phyloP scores from a whole-genome alignment of 2,329 filamentous ascomycete genomes.

The Raffaelea arxii region DNA sequence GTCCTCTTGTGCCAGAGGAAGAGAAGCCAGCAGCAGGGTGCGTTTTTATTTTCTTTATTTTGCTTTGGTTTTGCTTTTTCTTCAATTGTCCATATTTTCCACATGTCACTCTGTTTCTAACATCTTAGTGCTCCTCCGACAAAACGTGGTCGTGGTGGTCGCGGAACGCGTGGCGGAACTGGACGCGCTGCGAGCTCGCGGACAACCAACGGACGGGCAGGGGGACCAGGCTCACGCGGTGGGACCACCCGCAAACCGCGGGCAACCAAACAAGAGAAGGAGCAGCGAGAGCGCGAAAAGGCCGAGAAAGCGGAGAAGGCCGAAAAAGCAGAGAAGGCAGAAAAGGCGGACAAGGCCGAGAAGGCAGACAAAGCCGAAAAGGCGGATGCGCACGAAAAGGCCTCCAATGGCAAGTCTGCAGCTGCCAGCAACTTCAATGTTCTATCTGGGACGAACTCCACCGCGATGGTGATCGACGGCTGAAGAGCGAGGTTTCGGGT shows the following conservation, averaged over 20 bases:
- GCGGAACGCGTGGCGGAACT: slow-evolving; percentile 31
- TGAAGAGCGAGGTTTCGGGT: neutral
- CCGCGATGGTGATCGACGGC: slow-evolving; percentile 12
- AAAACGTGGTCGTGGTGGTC: slow-evolving; percentile 52
- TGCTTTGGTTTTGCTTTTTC: neutral
- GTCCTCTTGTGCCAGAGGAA: slow-evolving; percentile 77
- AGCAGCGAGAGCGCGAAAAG: slow-evolving; percentile 73
- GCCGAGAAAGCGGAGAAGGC: slow-evolving; percentile 42
- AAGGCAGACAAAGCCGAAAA: no score
- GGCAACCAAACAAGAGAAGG: slow-evolving; percentile 77
- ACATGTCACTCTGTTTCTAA: slow-evolving; percentile 27
- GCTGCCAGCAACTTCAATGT: slow-evolving; percentile 3
- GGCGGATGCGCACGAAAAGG: slow-evolving; percentile 19
- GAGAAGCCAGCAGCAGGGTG: slow-evolving; percentile 58
- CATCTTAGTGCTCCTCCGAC: slow-evolving; percentile 62
- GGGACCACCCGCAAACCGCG: slow-evolving; percentile 72
- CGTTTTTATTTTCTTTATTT: slow-evolving; percentile 19
- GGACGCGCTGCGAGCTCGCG: slow-evolving; percentile 42
- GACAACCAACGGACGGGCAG: slow-evolving; percentile 46
- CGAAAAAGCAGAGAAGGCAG: slow-evolving; percentile 24
- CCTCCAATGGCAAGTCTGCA: slow-evolving; percentile 1
- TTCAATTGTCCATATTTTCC: slow-evolving; percentile 1
- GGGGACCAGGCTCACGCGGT: slow-evolving; percentile 61
- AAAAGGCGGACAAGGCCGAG: slow-evolving; percentile 1
- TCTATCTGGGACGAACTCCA: slow-evolving; percentile 1